Evolutionary conservation across 352 stramenopile species (phyloP).

Genomic region (Globisporangium paddicum): DNA sequence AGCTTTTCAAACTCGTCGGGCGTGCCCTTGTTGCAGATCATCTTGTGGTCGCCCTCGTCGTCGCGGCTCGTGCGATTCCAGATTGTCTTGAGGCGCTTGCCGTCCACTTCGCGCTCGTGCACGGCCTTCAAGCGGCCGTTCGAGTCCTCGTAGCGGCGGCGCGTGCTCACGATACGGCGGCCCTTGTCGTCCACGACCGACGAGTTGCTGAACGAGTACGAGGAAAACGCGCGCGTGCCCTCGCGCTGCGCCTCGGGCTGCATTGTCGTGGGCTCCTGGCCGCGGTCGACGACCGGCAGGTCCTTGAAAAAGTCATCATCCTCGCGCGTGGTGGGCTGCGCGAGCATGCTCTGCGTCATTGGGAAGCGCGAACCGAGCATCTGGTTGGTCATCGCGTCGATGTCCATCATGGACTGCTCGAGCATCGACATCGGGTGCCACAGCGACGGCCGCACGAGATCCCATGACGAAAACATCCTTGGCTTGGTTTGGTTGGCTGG

Average conservation of each 20-base stretch:
- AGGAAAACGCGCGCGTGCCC: conserved; percentile 44
- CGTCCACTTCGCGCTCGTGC: conserved; percentile 70
- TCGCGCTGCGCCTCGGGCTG: conserved; percentile 22
- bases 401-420: conserved; percentile 82
- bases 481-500: neutral
- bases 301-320: conserved; percentile 82
- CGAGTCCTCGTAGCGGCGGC: conserved; percentile 82
- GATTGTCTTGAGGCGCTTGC: conserved; percentile 60
- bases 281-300: conserved; percentile 36
- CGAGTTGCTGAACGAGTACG: conserved; percentile 76
- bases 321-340: neutral
- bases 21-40: conserved; percentile 47
- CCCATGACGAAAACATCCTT: conserved; percentile 6
- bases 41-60: conserved; percentile 61
- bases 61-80: conserved; percentile 62
- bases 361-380: conserved; percentile 22
- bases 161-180: conserved; percentile 53
- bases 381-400: conserved; percentile 38
- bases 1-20: conserved; percentile 68
- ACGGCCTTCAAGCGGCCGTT: conserved; percentile 73
- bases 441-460: conserved; percentile 24
- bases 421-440: conserved; percentile 81
- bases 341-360: conserved; percentile 9
- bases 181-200: conserved; percentile 68
- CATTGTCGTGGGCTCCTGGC: conserved; percentile 15